Base-by-base conservation (phyloP, 306 rosid species). In the Senna tora region DNA sequence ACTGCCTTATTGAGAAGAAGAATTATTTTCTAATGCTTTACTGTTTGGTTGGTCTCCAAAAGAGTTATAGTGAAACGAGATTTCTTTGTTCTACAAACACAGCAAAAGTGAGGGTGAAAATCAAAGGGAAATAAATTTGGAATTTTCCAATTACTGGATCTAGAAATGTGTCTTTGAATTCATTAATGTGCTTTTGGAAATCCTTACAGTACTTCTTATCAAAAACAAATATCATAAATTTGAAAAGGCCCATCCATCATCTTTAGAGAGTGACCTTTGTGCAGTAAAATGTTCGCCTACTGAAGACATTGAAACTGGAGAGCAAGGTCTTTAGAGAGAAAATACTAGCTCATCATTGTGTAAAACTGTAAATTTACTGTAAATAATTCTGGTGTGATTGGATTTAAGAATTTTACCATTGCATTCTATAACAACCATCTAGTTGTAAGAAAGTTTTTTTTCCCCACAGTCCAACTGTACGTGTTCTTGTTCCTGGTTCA, bases 231-330 rank as follows among this genome's bases (percentile, higher is more conserved):
- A 25, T 56, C 30, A 7, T 13, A 22, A 21, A 22, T 9, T 56
- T 56, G 9, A 12, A 30, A 33, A 32, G 7, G 11, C 12, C 45
- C 14, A 32, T 58, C 43, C 10, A 58, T 58, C 16, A n/a, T 58
- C 65, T 33, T 15, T 58, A 33, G 65, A 12, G 45, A 25, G 30
- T 25, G 22, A 33, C 17, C 43, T 33, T n/a, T 33, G 43, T 54
- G 17, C 34, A 13, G 63, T 33, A 15, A 16, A 59, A 33, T n/a
- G 46, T 33, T 34, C 34, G 45, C 13, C 36, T 33, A 59, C 8
- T 59, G 46, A 59, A 59, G 22, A n/a, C 13, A 32, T 59, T 59
- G 46, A 59, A 59, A 59, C 45, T 59, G 15, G 15, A 56, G 3
- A 55, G 13, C 62, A 28, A 25, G 61, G 62, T 33, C 45, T 34